phyloP scores from a whole-genome alignment of 305 asterid species.

The Fraxinus sp. region DNA sequence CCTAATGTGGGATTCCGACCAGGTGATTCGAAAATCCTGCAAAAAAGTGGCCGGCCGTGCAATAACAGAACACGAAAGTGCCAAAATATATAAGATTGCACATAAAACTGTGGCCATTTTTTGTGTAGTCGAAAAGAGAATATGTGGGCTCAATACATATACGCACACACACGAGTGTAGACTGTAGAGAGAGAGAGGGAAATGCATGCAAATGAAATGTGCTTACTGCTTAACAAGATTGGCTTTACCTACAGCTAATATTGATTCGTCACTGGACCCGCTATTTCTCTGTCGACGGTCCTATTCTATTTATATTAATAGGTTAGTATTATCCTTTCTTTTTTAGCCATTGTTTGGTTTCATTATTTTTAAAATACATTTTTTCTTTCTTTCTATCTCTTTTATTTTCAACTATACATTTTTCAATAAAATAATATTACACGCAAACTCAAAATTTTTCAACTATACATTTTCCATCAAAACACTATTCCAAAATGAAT shows the following conservation, averaged over 20 bases:
- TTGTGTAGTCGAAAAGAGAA: slow-evolving; percentile 7
- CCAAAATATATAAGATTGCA: slow-evolving; percentile 24
- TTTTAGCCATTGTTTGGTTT: no score
- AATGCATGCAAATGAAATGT: slow-evolving; percentile 29
- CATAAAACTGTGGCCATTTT: slow-evolving; percentile 22
- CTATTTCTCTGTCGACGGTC: slow-evolving; percentile 21
- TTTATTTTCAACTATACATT: no score
- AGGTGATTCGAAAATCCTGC: slow-evolving; percentile 60
- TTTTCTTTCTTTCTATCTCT: no score
- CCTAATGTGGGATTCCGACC: slow-evolving; percentile 73
- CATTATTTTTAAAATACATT: no score
- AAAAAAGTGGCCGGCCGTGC: slow-evolving; percentile 73
- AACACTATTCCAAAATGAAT: no score
- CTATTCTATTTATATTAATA: slow-evolving; percentile 14
- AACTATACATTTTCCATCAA: no score
- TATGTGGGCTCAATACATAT: slow-evolving; percentile 27
- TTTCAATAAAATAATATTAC: no score
- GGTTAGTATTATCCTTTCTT: no score
- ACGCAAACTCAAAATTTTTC: no score
- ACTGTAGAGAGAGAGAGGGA: slow-evolving; percentile 1
- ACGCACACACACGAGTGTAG: neutral
- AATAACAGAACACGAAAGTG: slow-evolving; percentile 27
- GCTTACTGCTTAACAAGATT: slow-evolving; percentile 21
- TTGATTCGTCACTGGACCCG: slow-evolving; percentile 68
- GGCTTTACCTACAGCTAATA: slow-evolving; percentile 63